Conservation (phyloP, 257 asterid genomes). For the Cruciata laevipes region DNA sequence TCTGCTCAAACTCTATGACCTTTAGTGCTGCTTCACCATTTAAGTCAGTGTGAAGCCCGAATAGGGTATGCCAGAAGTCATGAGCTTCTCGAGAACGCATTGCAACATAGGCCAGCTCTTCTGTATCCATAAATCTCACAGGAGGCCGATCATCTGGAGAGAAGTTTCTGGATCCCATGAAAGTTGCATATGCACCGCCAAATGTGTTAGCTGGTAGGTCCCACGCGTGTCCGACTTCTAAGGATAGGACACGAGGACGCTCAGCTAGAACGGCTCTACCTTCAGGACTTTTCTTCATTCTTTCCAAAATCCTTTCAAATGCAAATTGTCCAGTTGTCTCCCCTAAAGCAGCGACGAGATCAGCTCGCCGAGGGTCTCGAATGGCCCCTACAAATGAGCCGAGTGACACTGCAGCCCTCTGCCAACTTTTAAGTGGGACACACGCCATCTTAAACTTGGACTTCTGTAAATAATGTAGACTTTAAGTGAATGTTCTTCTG, state of each 20-base stretch:
- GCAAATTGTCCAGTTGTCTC: constrained; percentile 92
- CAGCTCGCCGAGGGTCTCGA: constrained; percentile 87
- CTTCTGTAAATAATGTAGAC: background rate
- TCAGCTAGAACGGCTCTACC: constrained; percentile 74
- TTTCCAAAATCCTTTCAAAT: constrained; percentile 66
- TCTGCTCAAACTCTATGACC: constrained; percentile 91
- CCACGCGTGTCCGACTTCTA: constrained; percentile 81
- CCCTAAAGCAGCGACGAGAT: constrained; percentile 86
- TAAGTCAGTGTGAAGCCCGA: constrained; percentile 79
- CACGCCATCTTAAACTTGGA: constrained; percentile 30
- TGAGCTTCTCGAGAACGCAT: constrained; percentile 97
- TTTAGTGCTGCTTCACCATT: constrained; percentile 87
- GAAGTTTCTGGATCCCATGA: constrained; percentile 92
- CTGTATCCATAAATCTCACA: constrained; percentile 90
- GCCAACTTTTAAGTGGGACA: constrained; percentile 66
- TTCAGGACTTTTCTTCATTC: constrained; percentile 70
- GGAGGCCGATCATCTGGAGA: constrained; percentile 97
- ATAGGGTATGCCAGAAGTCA: constrained; percentile 93
- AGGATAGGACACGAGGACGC: constrained; percentile 84
- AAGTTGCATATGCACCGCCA: constrained; percentile 90
- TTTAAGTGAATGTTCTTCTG: background rate
- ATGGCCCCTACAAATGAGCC: constrained; percentile 88
- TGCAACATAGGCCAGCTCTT: constrained; percentile 81
- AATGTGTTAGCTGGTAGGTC: constrained; percentile 80
- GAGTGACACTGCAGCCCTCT: constrained; percentile 86